Percentiles rank a stretch among this genome's conserved stretches.
These are phyloP conservation scores for Cordyceps farinosa DNA, from an alignment of 2,329 filamentous ascomycete genomes.

Conservation along the genomic window DNA sequence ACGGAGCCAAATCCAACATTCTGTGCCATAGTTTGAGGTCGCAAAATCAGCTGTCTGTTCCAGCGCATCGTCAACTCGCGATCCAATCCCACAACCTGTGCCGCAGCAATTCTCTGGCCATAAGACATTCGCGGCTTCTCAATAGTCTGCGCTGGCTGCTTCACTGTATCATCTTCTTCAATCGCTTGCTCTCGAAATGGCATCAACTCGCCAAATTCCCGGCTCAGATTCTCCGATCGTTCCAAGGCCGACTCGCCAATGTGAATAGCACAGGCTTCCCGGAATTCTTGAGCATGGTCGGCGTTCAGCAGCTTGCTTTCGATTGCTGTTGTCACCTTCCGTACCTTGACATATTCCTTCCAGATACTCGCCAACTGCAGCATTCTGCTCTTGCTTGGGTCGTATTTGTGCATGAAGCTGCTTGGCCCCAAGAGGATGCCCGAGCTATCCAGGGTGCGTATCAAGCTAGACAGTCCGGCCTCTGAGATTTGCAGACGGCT, in stretches of 20 bases:
- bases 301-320: conserved; percentile 35
- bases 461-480: conserved; percentile 18
- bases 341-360: conserved; percentile 31
- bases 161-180: not conserved
- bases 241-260: conserved; percentile 25
- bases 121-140: not conserved
- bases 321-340: conserved; percentile 30
- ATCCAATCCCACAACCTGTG: not conserved
- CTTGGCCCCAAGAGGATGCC: not conserved
- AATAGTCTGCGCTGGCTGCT: not conserved
- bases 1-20: not conserved
- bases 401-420: not conserved
- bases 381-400: conserved; percentile 24
- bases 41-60: conserved; percentile 1
- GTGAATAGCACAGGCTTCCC: conserved; percentile 29
- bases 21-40: not conserved
- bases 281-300: conserved; percentile 28
- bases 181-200: not conserved
- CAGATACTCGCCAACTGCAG: conserved; percentile 34
- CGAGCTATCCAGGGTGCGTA: not conserved
- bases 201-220: conserved; percentile 23
- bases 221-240: conserved; percentile 23
- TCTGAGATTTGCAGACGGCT: conserved; percentile 27
- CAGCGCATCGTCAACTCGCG: not conserved
- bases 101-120: not conserved